These are phyloP conservation scores for Penicillium riverlandense DNA, from an alignment of 495 filamentous ascomycete species.

Conservation along the genomic window DNA sequence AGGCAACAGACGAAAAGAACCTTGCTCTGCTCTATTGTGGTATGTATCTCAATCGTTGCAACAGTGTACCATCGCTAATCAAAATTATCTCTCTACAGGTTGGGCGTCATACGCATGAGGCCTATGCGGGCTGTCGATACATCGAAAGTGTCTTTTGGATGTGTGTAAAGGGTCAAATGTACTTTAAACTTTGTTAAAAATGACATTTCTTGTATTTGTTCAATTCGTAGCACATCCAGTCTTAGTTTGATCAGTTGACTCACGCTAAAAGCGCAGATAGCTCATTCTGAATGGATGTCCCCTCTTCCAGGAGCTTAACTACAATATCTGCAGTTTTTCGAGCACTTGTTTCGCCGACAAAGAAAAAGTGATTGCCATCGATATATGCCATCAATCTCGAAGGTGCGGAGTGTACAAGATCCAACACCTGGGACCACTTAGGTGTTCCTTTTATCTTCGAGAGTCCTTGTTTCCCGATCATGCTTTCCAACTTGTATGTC, in stretches of 20 bases:
- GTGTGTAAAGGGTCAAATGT: too few species aligned
- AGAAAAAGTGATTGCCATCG: conserved; percentile 20
- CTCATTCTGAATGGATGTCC: neutral
- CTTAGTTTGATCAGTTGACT: too few species aligned
- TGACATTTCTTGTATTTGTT: too few species aligned
- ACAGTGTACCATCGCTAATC: too few species aligned
- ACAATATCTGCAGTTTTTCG: conserved; percentile 7
- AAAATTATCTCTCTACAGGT: conserved; percentile 22
- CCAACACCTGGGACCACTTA: conserved; percentile 9
- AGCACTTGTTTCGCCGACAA: conserved; percentile 14
- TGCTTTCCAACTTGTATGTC: conserved; percentile 8
- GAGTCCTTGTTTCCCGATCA: conserved; percentile 5
- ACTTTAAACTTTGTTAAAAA: too few species aligned
- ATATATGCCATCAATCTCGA: conserved; percentile 6
- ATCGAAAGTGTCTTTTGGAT: too few species aligned
- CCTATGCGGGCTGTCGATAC: neutral
- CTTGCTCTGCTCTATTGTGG: conserved; percentile 86
- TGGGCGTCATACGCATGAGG: conserved; percentile 62
- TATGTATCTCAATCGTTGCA: conserved; percentile 34
- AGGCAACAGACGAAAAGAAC: conserved; percentile 88
- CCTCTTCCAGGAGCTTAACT: conserved; percentile 3
- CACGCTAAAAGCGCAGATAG: too few species aligned
- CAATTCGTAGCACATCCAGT: too few species aligned
- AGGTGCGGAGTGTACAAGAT: conserved; percentile 13
- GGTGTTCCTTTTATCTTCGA: conserved; percentile 1